A percentile compares a stretch with the other conserved stretches of the same genome.
phyloP scores from a whole-genome alignment of 202 grass and related monocot species.

The Musa balbisiana region DNA sequence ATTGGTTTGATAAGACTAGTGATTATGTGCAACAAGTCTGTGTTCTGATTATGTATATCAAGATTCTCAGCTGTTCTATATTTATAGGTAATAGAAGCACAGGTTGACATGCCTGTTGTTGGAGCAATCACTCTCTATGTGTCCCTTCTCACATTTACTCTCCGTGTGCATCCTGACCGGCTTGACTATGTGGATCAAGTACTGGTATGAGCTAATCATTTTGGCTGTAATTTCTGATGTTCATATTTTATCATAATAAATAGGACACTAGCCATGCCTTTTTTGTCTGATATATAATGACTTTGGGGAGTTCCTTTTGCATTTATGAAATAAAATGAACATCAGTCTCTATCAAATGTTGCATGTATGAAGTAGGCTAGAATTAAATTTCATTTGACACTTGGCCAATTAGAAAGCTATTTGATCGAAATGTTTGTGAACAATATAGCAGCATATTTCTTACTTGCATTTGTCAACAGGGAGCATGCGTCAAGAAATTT shows the following conservation, averaged over 20 bases:
- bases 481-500: slow-evolving; percentile 98
- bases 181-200: slow-evolving; percentile 99
- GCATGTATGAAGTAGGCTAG: not conserved
- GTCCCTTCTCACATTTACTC: slow-evolving; percentile 94
- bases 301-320: not conserved
- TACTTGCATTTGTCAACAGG: slow-evolving; percentile 41
- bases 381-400: not conserved
- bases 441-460: not conserved
- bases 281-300: not conserved
- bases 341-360: not conserved
- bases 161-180: slow-evolving; percentile 95
- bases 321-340: not conserved
- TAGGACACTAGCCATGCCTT: not conserved
- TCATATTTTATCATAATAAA: not conserved
- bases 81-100: slow-evolving; percentile 96
- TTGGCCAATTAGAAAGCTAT: not conserved
- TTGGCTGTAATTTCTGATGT: slow-evolving; percentile 6
- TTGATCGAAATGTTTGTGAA: not conserved
- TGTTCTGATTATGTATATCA: not conserved
- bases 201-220: slow-evolving; percentile 48
- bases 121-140: slow-evolving; percentile 95
- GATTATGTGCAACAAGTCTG: slow-evolving; percentile 2
- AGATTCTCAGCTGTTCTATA: not conserved
- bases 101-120: slow-evolving; percentile 93
- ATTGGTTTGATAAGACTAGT: not conserved